Evolutionary conservation across 2,329 filamentous ascomycete genomes (phyloP).

Genomic region (Mollisia scopiformis): DNA sequence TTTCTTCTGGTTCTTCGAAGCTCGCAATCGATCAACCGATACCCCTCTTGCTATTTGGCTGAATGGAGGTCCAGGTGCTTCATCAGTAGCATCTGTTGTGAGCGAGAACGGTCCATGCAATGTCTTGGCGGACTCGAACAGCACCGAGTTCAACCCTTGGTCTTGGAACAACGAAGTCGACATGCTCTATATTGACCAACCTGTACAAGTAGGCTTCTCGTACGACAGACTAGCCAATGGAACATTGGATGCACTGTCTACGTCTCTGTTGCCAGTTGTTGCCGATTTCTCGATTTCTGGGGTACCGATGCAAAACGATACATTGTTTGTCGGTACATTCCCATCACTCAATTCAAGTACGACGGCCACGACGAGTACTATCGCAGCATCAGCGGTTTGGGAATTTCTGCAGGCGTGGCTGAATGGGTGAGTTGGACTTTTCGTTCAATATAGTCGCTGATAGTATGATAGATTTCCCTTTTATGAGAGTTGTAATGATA

Average conservation of each 20-base stretch:
- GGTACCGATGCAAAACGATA: constrained; percentile 50
- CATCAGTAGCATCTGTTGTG: constrained; percentile 63
- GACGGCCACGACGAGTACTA: constrained; percentile 44
- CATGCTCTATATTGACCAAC: constrained; percentile 57
- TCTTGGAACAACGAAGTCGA: constrained; percentile 64
- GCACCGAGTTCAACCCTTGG: constrained; percentile 54
- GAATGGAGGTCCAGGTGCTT: constrained; percentile 65
- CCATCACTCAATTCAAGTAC: constrained; percentile 25
- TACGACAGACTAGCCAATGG: constrained; percentile 28
- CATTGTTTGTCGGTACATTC: constrained; percentile 57
- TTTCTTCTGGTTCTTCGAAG: constrained; percentile 47
- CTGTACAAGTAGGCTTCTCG: constrained; percentile 68
- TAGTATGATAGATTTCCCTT: neutral
- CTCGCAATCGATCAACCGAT: constrained; percentile 47
- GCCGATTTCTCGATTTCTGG: constrained; percentile 35
- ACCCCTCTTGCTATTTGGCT: constrained; percentile 61
- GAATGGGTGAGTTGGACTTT: neutral
- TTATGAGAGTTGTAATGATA: neutral
- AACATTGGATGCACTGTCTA: constrained; percentile 35
- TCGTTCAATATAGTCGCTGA: neutral
- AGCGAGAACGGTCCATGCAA: constrained; percentile 54
- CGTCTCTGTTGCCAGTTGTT: constrained; percentile 30
- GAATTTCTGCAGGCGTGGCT: constrained; percentile 56
- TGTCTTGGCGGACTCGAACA: constrained; percentile 42
- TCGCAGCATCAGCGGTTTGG: constrained; percentile 41